Evolutionary conservation across 2,329 filamentous ascomycete genomes (phyloP), one percentile per base, ranked within the genome.

Genomic region (Harringtonia aguacate): DNA sequence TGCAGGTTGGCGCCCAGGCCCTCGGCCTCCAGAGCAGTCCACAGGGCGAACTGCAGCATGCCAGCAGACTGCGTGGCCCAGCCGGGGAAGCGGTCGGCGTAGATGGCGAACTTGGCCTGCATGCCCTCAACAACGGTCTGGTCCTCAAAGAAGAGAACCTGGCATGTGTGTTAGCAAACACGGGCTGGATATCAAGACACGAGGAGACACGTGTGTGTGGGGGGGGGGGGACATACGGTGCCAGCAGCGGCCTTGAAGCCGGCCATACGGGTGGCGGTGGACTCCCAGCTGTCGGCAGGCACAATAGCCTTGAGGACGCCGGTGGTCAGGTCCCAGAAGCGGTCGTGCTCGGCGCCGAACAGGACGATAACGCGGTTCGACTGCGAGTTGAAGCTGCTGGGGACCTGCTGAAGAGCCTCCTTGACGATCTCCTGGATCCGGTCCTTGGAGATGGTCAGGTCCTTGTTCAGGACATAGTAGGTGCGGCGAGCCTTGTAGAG

Each of bases 301-400:
- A 92, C 79, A 47, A 88, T 74, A 20, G 69, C 68, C 67, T 81
- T 79, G 46, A 90, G 70, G 43, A 73, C 65, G 24, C 81, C 77
- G 48, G 69, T 64, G 44, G 79, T 73, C 47, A 87, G 70, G 60
- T 86, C 81, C 90, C 89, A 95, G 54, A 94, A 78, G 68, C 84
- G 83, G 56, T 88, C 80, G 69, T 95, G 89, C 63, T 95, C 84
- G 49, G 75, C 76, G 56, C 84, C 81, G 57, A 92, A 73, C 44
- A 95, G 77, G 41, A 95, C 75, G 39, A 94, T 75, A 46, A 84
- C 67, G 47, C 89, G 81, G 53, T 85, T 83, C 53, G 79, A 79
- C 70, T 95, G 89, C 35, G 79, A 84, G 78, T 95, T 95, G 81
- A 95, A 95, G 51, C 81, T 79, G 42, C 77, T 83, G 35, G 89